Evolutionary conservation across 2,329 filamentous ascomycete species (phyloP), one percentile per base, ranked within the genome.

Genomic region (Talaromyces funiculosus): DNA sequence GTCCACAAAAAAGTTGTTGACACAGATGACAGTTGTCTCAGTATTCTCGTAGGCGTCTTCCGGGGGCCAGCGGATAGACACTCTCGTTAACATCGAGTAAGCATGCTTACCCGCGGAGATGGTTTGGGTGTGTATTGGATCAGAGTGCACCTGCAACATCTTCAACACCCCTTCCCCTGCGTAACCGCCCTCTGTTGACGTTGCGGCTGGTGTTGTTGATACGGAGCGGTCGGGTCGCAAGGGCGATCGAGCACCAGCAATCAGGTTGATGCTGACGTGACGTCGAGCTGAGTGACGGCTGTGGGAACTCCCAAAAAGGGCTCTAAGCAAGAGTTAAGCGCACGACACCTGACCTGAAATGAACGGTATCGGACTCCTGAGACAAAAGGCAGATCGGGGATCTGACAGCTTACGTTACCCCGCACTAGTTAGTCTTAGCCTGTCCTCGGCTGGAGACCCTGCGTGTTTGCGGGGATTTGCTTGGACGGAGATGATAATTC

Each of bases 1-100:
- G 64, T 79, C 77, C 4, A 78, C 70, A 57, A 76, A 79, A 70
- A 75, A 79, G 51, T 71, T 72, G 9, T 72, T 72, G 0, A 79
- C 73, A 9, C 74, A 75, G 63, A 78, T 71, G 55, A 78, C 75
- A 5, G 77, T 67, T 6, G 77, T 79, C 56, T 79, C 75, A 12
- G 77, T 78, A 37, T 72, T 75, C 61, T 79, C 77, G 29, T 71
- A 73, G 1, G 75, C 64, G 0, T 72, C 65, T 16, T 74, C 75
- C 8, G 75, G 75, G 1, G 73, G 69, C 77, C 77, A 79, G 64
- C 75, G 74, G 26, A 79, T 66, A 24, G 75, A 77, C 42, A 78
- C 70, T 22, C 77, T 72, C 8, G 74, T 78, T 10, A 76, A 78
- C 42, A 69, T 10, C 26, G 60, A 61, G 49, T 58, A 61, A 9